These are phyloP conservation scores for Rhododendron ovatum DNA, from an alignment of 148 eudicot genomes.

Conservation along the genomic window DNA sequence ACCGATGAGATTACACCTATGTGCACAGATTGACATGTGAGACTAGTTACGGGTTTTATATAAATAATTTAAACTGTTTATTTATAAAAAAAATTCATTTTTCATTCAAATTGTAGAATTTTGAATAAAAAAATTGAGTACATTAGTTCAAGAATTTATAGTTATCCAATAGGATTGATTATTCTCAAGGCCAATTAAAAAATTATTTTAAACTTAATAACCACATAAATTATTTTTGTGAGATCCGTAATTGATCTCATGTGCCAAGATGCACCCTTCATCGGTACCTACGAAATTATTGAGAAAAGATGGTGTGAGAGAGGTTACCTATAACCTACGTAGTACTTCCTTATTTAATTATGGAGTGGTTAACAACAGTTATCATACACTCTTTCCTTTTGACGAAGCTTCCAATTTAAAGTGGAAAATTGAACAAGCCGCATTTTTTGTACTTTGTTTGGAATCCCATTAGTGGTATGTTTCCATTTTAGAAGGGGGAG, in stretches of 20 bases:
- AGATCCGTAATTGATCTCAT: background rate
- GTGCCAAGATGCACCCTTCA: background rate
- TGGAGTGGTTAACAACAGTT: background rate
- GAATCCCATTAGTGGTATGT: background rate
- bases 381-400: background rate
- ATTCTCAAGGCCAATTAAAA: background rate
- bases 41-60: too few species aligned
- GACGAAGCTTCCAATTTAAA: background rate
- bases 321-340: background rate
- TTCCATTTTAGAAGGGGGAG: background rate
- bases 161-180: background rate
- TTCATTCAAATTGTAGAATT: too few species aligned
- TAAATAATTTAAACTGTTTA: too few species aligned
- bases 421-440: background rate
- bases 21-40: too few species aligned
- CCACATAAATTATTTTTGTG: background rate
- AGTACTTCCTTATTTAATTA: background rate
- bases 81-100: too few species aligned
- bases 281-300: background rate
- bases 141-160: too few species aligned
- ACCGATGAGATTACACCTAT: too few species aligned
- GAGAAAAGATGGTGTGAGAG: background rate
- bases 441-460: background rate
- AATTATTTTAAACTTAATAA: background rate
- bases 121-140: too few species aligned